phyloP scores from a whole-genome alignment of 2,329 filamentous ascomycete species.

The Hymenoscyphus repandus region DNA sequence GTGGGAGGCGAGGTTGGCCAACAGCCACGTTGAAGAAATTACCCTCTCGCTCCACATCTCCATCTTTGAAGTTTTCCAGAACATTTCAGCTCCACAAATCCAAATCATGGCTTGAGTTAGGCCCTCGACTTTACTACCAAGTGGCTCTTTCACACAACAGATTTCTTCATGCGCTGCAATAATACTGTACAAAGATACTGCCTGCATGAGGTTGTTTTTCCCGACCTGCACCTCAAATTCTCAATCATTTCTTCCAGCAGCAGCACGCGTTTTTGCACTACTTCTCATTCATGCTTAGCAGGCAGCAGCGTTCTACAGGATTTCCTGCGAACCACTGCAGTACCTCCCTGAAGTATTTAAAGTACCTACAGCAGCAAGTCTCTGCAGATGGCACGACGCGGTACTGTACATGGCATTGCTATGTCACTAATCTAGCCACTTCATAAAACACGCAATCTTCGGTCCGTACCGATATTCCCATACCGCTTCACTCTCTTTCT shows the following conservation, averaged over 20 bases:
- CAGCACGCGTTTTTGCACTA: not conserved
- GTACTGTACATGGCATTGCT: not conserved
- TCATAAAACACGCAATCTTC: constrained; percentile 5
- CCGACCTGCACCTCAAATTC: not conserved
- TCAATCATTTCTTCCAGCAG: not conserved
- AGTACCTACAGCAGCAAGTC: constrained; percentile 1
- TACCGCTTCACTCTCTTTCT: not conserved
- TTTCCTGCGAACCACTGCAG: not conserved
- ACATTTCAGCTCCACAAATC: constrained; percentile 1
- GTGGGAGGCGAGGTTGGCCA: not conserved
- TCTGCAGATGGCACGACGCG: not conserved
- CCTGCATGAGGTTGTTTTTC: not conserved
- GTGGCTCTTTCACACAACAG: no score
- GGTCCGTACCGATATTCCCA: constrained; percentile 7
- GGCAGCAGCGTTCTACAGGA: not conserved
- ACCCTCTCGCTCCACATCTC: not conserved
- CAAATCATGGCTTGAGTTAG: not conserved
- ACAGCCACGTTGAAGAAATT: not conserved
- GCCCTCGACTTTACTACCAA: no score
- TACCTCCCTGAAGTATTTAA: not conserved
- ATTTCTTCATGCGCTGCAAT: no score
- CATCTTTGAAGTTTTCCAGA: not conserved
- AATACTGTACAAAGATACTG: not conserved
- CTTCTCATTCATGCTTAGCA: not conserved
- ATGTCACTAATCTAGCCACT: not conserved